Evolutionary conservation across 176 grass and related monocot genomes (phyloP), one percentile per base, ranked within the genome.

Genomic region (Oropetium thomaeum): DNA sequence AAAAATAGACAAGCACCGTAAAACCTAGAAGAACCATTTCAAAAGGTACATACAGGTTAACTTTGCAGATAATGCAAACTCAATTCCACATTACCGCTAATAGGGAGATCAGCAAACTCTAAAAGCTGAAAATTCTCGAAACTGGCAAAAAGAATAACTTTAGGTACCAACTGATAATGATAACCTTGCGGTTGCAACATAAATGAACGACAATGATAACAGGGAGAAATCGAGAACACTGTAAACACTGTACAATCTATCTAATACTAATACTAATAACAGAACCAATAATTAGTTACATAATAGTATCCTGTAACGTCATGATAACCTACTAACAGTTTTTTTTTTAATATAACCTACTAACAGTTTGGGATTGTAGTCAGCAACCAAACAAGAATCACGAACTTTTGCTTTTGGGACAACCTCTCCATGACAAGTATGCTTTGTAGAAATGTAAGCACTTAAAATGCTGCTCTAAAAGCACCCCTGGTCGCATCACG

Each of bases 391-490:
- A 33, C 16, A 52, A 28, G 16, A 79, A 83, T 80, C 62, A 75
- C 76, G 25, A 57, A 31, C 19, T 70, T 74, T 47, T 15, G 27
- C 62, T 62, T 83, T 71, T 34, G n/a, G 28, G 53, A 44, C 44
- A 43, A 74, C 33, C 76, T 80, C 74, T 58, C 62, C 69, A 48
- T 35, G 29, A 6, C 30, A 54, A 69, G 72, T 70, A 64, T n/a
- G 15, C 28, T 62, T 62, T 44, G 34, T 10, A 69, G 29, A 82
- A 72, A 71, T 58, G 35, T 40, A 52, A 3, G 28, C n/a, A 62
- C 51, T 93, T 71, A 99, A 81, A 95, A 90, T 38, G 96, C 92
- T 20, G 89, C 86, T 76, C 87, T 85, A 89, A 96, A 79, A 26
- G 92, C 92, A 38, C 91, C 69, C 65, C 87, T 90, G 26, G 96